Evolutionary conservation across 495 filamentous ascomycete genomes (phyloP), one percentile per base, ranked within the genome.

Genomic region (Podospora fimiseda): DNA sequence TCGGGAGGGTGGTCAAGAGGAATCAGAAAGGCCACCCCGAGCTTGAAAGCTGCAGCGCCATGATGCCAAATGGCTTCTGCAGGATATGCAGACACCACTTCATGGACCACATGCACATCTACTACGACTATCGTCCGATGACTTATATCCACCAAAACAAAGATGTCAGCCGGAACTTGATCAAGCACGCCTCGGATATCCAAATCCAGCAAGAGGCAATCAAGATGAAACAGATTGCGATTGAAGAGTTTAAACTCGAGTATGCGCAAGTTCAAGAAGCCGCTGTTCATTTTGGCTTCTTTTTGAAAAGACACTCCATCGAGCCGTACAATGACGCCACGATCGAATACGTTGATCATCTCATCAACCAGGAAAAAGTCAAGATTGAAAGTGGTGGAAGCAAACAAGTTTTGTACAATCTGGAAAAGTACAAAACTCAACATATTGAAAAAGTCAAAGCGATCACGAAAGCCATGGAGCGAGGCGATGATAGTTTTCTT

Each of bases 251-350:
- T 42, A n/a, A 64, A 43, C 15, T 57, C 0, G 69, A 76, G 56
- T 56, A 66, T 21, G 40, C 46, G 1, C 24, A 55, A 14, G 62
- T 76, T 22, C 66, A 68, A 47, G 27, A 65, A 11, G 72, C 68
- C 0, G 60, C 70, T 2, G 67, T 62, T 2, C 51, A 68, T 24
- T 74, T 74, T 42, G 54, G 65, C 15, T 39, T 72, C 18, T 76
- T 69, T 49, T 42, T 74, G 4, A 69, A 65, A 50, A 60, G 66
- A n/a, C 52, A 73, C 43, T 66, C 66, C 1, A 66, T 75, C 24
- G 58, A 60, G 1, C 56, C 61, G 0, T 69, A 58, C 47, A 74
- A 75, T 40, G 70, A 75, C 45, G 64, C 67, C 0, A 73, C 61
- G 2, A 7, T 72, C 0, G 73, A 55, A 2, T 74, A 74, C 43